Evolutionary conservation across 108 stramenopile genomes (phyloP), one percentile per base, ranked within the genome.

Genomic region (Schizochytrium sp.): DNA sequence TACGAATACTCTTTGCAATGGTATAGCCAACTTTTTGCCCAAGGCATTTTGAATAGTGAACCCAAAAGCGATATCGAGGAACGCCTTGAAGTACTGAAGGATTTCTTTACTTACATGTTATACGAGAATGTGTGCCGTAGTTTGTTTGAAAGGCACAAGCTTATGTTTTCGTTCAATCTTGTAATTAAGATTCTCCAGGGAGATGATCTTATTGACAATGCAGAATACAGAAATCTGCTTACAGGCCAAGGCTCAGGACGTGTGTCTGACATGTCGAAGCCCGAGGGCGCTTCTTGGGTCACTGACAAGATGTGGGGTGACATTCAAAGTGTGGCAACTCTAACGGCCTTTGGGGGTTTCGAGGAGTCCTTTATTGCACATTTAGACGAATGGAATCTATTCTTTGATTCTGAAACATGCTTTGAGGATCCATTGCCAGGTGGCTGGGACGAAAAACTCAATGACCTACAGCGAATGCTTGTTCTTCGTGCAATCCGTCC

Each of bases 131-230:
- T 95, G 13, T 95, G 95, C 87, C 90, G 95, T 38, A 91, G 91
- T 15, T 90, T 95, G 83, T 95, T 95, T 93, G 95, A 95, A 92
- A 13, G 47, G 46, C 94, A 95, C 94, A 95, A 95, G 91, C 92
- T 95, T 40, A 93, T 95, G 44, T 95, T 94, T 88, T 91, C 91
- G 10, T 95, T 95, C 87, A 91, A 93, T 47, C 61, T 94, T 5
- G 87, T 91, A n/a, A 87, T 91, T 53, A 94, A 94, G 88, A 94
- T 95, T 55, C 88, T 89, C 89, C 92, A 93, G 89, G 69, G 49
- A 19, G 93, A 91, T 38, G 93, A 93, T 46, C 93, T 92, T 12
- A 87, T 91, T 57, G 92, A 92, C 61, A 92, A 91, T 87, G 93
- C 93, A 40, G 42, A 61, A 44, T 42, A 46, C 46, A 91, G 50